Evolutionary conservation across 495 filamentous ascomycete species (phyloP).

Genomic region (Hypoxylon crocopeplum): DNA sequence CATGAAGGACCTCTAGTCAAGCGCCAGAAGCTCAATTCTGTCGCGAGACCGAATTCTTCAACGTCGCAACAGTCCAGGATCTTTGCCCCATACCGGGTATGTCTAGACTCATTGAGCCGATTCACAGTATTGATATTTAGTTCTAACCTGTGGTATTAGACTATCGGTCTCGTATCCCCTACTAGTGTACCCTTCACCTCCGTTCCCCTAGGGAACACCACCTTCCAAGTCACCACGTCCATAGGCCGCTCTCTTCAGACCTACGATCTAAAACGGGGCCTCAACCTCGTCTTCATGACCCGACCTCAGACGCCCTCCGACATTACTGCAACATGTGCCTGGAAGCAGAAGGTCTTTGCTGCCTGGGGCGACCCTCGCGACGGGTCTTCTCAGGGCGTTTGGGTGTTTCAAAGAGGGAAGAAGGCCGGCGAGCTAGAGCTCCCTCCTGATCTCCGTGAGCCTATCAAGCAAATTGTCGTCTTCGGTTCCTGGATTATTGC

Average conservation of each 20-base stretch:
- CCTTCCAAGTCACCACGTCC: slow-evolving; percentile 96
- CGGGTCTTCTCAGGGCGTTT: slow-evolving; percentile 70
- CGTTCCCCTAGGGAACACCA: slow-evolving; percentile 87
- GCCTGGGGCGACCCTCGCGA: slow-evolving; percentile 74
- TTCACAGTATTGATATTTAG: background rate
- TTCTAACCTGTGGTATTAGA: slow-evolving; percentile 57
- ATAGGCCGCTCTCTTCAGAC: slow-evolving; percentile 90
- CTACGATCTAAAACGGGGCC: slow-evolving; percentile 86
- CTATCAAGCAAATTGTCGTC: slow-evolving; percentile 77
- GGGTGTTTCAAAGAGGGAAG: slow-evolving; percentile 94
- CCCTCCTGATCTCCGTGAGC: slow-evolving; percentile 64
- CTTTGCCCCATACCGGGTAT: slow-evolving; percentile 89
- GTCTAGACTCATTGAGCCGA: slow-evolving; percentile 40
- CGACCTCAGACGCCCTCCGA: slow-evolving; percentile 83
- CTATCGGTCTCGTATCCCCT: slow-evolving; percentile 89
- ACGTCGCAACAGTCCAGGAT: slow-evolving; percentile 67
- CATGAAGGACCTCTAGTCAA: slow-evolving; percentile 65
- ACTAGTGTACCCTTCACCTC: slow-evolving; percentile 87
- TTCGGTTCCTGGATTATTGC: slow-evolving; percentile 94
- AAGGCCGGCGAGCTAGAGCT: slow-evolving; percentile 75
- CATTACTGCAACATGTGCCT: slow-evolving; percentile 87
- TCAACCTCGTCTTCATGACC: slow-evolving; percentile 91
- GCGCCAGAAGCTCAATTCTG: slow-evolving; percentile 65
- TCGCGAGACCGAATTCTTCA: slow-evolving; percentile 43
- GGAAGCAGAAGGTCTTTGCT: slow-evolving; percentile 85